These are phyloP conservation scores for Periconia sp. DNA, from an alignment of 2,329 filamentous ascomycete genomes.

Conservation along the genomic window DNA sequence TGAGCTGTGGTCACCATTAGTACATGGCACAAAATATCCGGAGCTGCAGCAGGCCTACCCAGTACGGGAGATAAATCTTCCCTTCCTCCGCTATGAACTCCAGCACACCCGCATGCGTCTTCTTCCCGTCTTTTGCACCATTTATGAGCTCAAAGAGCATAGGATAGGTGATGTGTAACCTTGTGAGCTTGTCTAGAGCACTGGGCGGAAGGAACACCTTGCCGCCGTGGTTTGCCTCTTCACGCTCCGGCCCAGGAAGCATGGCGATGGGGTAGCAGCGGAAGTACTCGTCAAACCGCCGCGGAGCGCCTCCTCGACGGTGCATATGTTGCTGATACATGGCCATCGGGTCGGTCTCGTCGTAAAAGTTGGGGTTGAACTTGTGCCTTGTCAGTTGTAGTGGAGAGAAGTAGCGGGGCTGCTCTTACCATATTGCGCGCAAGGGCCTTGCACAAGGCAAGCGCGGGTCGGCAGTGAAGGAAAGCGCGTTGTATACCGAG, in stretches of 20 bases:
- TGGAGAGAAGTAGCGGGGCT: slow-evolving; percentile 22
- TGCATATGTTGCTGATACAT: slow-evolving; percentile 62
- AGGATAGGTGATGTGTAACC: slow-evolving; percentile 95
- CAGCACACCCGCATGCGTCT: slow-evolving; percentile 91
- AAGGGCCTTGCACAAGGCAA: background rate
- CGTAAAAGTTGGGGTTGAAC: slow-evolving; percentile 57
- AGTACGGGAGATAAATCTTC: slow-evolving; percentile 92
- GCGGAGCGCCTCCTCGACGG: slow-evolving; percentile 58
- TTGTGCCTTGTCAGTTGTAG: slow-evolving; percentile 28
- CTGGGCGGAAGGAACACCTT: slow-evolving; percentile 98
- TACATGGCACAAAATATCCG: background rate
- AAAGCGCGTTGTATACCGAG: too few species aligned
- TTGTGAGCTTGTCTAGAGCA: slow-evolving; percentile 93
- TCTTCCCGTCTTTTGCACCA: slow-evolving; percentile 81
- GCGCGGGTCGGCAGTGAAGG: background rate
- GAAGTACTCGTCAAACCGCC: slow-evolving; percentile 98
- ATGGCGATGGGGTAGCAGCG: slow-evolving; percentile 95
- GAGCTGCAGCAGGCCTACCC: slow-evolving; percentile 60
- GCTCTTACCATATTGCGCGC: slow-evolving; percentile 38
- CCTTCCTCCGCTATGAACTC: slow-evolving; percentile 99
- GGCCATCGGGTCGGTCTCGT: slow-evolving; percentile 59
- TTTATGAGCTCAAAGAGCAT: slow-evolving; percentile 97
- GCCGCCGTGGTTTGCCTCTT: slow-evolving; percentile 91
- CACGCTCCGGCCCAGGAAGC: slow-evolving; percentile 87
- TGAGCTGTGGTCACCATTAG: slow-evolving; percentile 68